Base-by-base conservation (phyloP, 345 rosid genomes). In the Salix brachista region DNA sequence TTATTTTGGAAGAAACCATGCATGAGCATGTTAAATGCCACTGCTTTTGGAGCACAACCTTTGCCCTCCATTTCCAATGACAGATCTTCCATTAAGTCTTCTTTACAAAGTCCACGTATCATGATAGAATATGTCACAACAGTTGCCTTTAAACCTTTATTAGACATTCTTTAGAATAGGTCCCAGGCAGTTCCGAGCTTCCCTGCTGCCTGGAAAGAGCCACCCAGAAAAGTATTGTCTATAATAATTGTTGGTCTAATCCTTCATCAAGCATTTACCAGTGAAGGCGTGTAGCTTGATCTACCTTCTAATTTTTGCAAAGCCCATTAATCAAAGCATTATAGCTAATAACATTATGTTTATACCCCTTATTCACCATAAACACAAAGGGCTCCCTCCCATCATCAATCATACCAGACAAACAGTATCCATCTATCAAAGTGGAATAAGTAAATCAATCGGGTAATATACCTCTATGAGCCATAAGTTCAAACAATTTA, bases 41-140 rank as follows among this genome's bases (percentile, higher is more conserved):
- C 61, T 0, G 62, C 44, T 26, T 78, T 61, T 25, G 84, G 84
- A 56, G 75, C 32, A 56, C 82, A 84, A 2, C 82, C 80, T 36
- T 75, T 72, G 25, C 73, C 80, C 77, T 84, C 80, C 86, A 84
- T 78, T 54, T 75, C 74, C 17, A 69, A 8, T 17, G 78, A 54
- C 37, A 84, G 71, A 62, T 41, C 74, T 67, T 80, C 71, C 34
- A 75, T 42, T 54, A 48, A 52, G 39, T 72, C 73, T 30, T 58
- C 62, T 60, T 54, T 62, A 39, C 84, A 78, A 72, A 78, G 80
- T 28, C 84, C 84, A 23, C 78, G 30, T 9, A 80, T 80, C 79
- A 84, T 71, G 32, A 68, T 62, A 8, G 70, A 30, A 70, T 78
- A 80, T 8, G 84, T 78, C 12, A 78, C 78, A 72, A 75, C 84